These are phyloP conservation scores for Aspergillus arachidicola DNA, from an alignment of 2,329 filamentous ascomycete species.

Conservation along the genomic window DNA sequence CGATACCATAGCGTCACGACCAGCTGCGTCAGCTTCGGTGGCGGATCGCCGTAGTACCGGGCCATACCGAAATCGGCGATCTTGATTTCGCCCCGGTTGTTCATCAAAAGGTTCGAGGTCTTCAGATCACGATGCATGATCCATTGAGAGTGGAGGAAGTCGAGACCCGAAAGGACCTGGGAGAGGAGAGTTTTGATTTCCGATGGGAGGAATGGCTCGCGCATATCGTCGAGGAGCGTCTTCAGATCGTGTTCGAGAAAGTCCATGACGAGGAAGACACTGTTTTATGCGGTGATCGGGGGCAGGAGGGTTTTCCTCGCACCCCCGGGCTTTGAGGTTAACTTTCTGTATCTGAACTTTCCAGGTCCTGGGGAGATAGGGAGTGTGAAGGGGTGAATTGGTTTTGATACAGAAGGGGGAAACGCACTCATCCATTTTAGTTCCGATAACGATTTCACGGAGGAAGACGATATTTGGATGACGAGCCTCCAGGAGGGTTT, in stretches of 20 bases:
- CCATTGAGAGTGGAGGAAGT: conserved; percentile 85
- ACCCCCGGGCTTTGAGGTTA: conserved; percentile 30
- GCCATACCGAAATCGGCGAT: conserved; percentile 99
- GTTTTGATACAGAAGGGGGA: conserved; percentile 4
- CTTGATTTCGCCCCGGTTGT: conserved; percentile 92
- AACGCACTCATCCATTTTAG: conserved; percentile 60
- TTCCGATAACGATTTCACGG: conserved; percentile 80
- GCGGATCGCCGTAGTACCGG: conserved; percentile 79
- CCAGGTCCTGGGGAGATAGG: conserved; percentile 29
- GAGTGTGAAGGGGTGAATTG: conserved; percentile 1
- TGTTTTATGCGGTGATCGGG: conserved; percentile 40
- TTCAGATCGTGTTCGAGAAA: conserved; percentile 98
- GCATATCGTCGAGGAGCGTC: conserved; percentile 89
- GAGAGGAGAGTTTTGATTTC: conserved; percentile 88
- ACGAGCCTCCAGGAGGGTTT: conserved; percentile 77
- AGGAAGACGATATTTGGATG: conserved; percentile 83
- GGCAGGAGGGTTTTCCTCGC: conserved; percentile 13
- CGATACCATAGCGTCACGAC: conserved; percentile 99
- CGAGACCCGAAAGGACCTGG: conserved; percentile 78
- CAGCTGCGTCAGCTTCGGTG: conserved; percentile 79
- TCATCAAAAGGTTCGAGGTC: conserved; percentile 90
- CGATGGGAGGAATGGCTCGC: conserved; percentile 86
- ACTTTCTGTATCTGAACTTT: conserved; percentile 39
- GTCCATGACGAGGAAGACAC: conserved; percentile 92
- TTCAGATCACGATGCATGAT: conserved; percentile 94